Evolutionary conservation across 2,329 filamentous ascomycete species (phyloP).

Genomic region (Knufia petricola): DNA sequence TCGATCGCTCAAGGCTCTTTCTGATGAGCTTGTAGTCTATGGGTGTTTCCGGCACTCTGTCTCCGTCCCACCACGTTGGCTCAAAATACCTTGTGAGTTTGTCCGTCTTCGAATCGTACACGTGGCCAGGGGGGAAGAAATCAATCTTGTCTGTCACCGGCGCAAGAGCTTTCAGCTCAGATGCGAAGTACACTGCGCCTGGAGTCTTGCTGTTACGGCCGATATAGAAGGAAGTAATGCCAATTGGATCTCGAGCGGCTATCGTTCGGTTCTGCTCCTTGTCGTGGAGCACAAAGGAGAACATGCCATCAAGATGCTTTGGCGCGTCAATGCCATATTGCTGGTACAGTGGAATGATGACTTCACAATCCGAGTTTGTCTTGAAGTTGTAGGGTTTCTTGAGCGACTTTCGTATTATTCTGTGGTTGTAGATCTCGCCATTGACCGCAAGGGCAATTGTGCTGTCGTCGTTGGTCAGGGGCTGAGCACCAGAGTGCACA

Average conservation of each 20-base stretch:
- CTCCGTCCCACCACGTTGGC: conserved; percentile 83
- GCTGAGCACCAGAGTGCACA: conserved; percentile 91
- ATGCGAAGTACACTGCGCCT: conserved; percentile 85
- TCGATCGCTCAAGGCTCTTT: conserved; percentile 74
- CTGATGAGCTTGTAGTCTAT: conserved; percentile 76
- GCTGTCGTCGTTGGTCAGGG: conserved; percentile 82
- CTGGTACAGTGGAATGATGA: conserved; percentile 96
- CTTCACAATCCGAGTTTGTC: conserved; percentile 96
- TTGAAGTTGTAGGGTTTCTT: conserved; percentile 89
- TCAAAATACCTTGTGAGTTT: conserved; percentile 79
- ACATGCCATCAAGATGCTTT: conserved; percentile 96
- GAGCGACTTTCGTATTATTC: conserved; percentile 78
- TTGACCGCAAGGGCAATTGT: conserved; percentile 91
- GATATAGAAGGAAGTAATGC: conserved; percentile 95
- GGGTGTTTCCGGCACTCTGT: conserved; percentile 66
- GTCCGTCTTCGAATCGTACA: conserved; percentile 90
- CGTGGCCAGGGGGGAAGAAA: conserved; percentile 85
- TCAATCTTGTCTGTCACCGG: conserved; percentile 92
- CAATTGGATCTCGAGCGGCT: conserved; percentile 91
- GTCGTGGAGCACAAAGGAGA: conserved; percentile 97
- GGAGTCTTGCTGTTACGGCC: conserved; percentile 79
- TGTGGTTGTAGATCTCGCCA: conserved; percentile 99
- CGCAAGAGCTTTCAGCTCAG: conserved; percentile 87
- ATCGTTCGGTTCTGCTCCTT: conserved; percentile 86
- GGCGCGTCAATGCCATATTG: conserved; percentile 87